These are phyloP conservation scores for Sordariomycetes sp. DNA, from an alignment of 2,329 filamentous ascomycete genomes.

Conservation along the genomic window DNA sequence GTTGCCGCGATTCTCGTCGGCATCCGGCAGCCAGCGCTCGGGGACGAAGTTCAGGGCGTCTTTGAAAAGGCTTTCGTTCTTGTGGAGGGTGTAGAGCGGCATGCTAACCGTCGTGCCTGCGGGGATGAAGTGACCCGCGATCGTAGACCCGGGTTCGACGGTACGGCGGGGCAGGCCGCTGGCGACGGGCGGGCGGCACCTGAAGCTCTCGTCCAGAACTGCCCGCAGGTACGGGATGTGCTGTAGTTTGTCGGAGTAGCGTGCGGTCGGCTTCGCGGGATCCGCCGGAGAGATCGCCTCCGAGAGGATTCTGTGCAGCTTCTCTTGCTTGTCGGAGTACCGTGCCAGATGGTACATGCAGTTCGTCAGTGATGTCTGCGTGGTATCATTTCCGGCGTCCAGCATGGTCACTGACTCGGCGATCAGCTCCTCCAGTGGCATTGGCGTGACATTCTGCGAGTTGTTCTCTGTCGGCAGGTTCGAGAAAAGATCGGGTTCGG, in stretches of 20 bases:
- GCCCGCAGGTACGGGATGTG: constrained; percentile 4
- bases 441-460: background rate
- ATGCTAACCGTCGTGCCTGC: constrained; percentile 13
- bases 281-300: no score
- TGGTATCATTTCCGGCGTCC: constrained; percentile 5
- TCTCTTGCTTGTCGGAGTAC: background rate
- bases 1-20: background rate
- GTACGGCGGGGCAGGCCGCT: constrained; percentile 1
- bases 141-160: background rate
- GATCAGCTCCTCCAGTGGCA: constrained; percentile 2
- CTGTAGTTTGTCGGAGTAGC: background rate
- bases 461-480: background rate
- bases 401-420: constrained; percentile 4
- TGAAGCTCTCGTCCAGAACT: constrained; percentile 3
- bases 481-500: constrained; percentile 4
- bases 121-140: constrained; percentile 13
- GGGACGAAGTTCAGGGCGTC: constrained; percentile 13
- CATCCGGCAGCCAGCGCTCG: constrained; percentile 12
- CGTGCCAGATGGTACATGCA: constrained; percentile 3
- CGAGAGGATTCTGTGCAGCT: background rate
- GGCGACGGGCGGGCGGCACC: background rate
- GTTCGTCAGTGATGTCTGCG: constrained; percentile 5
- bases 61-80: constrained; percentile 12
- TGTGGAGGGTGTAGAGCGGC: constrained; percentile 15
- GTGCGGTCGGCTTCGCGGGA: background rate